Evolutionary conservation across 202 grass and related monocot genomes (phyloP), one percentile per base, ranked within the genome.

Genomic region (Elaeis oleifera): DNA sequence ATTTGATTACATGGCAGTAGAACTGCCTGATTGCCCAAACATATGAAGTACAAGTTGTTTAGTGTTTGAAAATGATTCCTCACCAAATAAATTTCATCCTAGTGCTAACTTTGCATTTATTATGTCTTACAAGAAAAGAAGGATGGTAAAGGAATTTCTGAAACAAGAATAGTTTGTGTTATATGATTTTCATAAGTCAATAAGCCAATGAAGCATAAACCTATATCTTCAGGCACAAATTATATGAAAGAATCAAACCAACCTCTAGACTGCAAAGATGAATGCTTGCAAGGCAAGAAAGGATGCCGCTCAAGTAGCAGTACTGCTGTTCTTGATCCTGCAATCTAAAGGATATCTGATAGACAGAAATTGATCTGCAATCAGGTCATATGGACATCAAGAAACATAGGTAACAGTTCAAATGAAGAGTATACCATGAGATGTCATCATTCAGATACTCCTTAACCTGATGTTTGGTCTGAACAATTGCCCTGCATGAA

Each of bases 271-370:
- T 78, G 76, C 51, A 86, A 83, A 80, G 87, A 78, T 67, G 63
- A 85, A 54, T 77, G 60, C 70, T 90, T 78, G 87, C 87, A 90
- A 86, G 87, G 82, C 70, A 83, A 85, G 79, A 44, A 9, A 90
- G 82, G 72, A 50, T 57, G 82, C 70, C 73, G 51, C 76, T 65
- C 80, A 78, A 77, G 79, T 86, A 77, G 87, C 79, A 79, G 69
- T 74, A 53, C 6, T 83, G 70, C 79, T 80, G 64, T 80, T 83
- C 83, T 86, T 83, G 76, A 79, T 86, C 83, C 87, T 86, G 83
- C 70, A 85, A 68, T 72, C 76, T 80, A 77, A 23, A 82, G 78
- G 72, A 67, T 82, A 77, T 79, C 78, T 90, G 58, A 31, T 56
- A 65, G 32, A 49, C 17, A 23, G 18, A n/a, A 27, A 20, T 29